A percentile compares a stretch with the other conserved stretches of the same genome.
These are phyloP conservation scores for Saccharomyces pastorianus DNA, from an alignment of 1,139 yeast genomes.

Conservation along the genomic window DNA sequence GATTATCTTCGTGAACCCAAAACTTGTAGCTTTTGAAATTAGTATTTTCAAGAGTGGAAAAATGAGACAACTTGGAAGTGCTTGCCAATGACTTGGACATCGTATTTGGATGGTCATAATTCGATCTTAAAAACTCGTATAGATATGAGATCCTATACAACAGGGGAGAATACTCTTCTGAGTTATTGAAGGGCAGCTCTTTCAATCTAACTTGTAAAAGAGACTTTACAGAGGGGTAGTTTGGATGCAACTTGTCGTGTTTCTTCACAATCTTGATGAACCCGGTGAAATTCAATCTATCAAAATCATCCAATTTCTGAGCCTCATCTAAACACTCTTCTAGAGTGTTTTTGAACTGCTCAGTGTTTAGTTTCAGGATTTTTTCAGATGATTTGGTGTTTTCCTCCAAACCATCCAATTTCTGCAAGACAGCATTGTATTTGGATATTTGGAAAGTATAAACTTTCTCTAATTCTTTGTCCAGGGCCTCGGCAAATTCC, in stretches of 20 bases:
- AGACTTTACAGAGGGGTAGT: slow-evolving; percentile 75
- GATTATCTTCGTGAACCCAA: slow-evolving; percentile 95
- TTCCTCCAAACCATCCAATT: slow-evolving; percentile 56
- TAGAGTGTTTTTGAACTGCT: slow-evolving; percentile 49
- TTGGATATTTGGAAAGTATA: slow-evolving; percentile 72
- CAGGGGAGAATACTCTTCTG: slow-evolving; percentile 79
- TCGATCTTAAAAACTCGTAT: slow-evolving; percentile 62
- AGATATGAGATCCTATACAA: slow-evolving; percentile 74
- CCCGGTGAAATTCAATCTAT: slow-evolving; percentile 88
- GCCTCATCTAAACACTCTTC: slow-evolving; percentile 71
- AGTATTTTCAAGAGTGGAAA: slow-evolving; percentile 17
- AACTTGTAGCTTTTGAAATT: slow-evolving; percentile 73
- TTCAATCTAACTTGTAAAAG: slow-evolving; percentile 79
- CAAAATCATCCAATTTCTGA: slow-evolving; percentile 81
- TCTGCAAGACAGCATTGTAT: slow-evolving; percentile 60
- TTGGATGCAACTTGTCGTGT: slow-evolving; percentile 83
- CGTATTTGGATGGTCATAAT: slow-evolving; percentile 15
- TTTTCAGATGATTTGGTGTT: slow-evolving; percentile 30
- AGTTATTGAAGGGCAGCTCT: slow-evolving; percentile 85
- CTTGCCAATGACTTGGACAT: slow-evolving; percentile 26
- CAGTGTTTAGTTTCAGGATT: slow-evolving; percentile 24
- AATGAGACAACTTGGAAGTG: slow-evolving; percentile 27
- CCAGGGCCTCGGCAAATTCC: slow-evolving; percentile 71
- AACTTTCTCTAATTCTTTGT: slow-evolving; percentile 84
- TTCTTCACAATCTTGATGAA: slow-evolving; percentile 90